Evolutionary conservation across 352 stramenopile species (phyloP).

Genomic region (Aphanomyces euteiches): DNA sequence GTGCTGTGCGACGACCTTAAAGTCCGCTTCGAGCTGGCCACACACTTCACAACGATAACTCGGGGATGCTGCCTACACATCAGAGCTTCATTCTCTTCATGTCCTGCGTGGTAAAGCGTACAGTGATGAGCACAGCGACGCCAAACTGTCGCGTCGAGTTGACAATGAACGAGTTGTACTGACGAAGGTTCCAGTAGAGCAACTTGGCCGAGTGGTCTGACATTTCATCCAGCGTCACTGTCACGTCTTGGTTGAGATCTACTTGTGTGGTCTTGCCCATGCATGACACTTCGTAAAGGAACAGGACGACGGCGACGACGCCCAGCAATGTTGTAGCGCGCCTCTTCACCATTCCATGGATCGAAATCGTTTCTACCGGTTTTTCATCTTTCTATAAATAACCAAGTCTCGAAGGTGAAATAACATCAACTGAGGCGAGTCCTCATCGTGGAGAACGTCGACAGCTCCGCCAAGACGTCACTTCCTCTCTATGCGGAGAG

Average conservation of each 20-base stretch:
- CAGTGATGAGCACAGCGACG: slow-evolving; percentile 20
- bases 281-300: slow-evolving; percentile 14
- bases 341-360: no score
- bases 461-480: no score
- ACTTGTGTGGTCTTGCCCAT: slow-evolving; percentile 6
- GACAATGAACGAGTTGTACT: slow-evolving; percentile 10
- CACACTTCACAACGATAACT: slow-evolving; percentile 4
- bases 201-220: not conserved
- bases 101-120: not conserved
- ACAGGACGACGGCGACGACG: slow-evolving; percentile 41
- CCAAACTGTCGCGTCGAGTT: not conserved
- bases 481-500: no score
- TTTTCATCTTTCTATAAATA: no score
- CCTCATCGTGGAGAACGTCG: no score
- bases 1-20: slow-evolving; percentile 2
- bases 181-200: not conserved
- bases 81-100: not conserved
- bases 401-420: no score
- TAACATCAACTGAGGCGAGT: no score
- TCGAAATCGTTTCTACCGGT: no score
- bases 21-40: slow-evolving; percentile 14
- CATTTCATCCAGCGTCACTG: not conserved
- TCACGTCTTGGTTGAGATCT: not conserved
- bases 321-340: no score
- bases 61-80: not conserved